Base-by-base conservation (phyloP, 106 monocot genomes). In the Dendrobium huoshanense region DNA sequence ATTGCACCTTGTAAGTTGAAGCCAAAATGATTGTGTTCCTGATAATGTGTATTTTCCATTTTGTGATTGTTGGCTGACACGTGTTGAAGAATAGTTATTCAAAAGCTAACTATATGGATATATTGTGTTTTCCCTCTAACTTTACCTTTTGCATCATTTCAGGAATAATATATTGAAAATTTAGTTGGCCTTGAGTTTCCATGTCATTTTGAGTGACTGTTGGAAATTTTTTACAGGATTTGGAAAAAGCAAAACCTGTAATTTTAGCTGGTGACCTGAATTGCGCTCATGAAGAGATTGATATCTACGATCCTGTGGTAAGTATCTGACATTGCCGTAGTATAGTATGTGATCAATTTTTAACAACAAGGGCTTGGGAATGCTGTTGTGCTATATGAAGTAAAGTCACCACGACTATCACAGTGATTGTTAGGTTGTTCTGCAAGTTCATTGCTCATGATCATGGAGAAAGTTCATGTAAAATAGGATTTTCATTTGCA, bases 271-370 rank as follows among this genome's bases (percentile, higher is more conserved):
- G 95, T 75, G 95, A 96, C 77, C 78, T 96, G 51, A 96, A 96
- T 75, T 96, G 95, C 85, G 95, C 95, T 22, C 91, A 96, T 80
- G 83, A 96, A 79, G 95, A 96, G 84, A 96, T 96, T 79, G 95
- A 96, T 81, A 96, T 96, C 9, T 89, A 64, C 78, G 82, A 96
- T 79, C 95, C 95, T 86, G 91, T 90, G 67, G 95, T 96, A 85
- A 90, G 88, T 47, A 27, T 49, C 25, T 37, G 33, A 70, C 37
- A 37, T 37, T 70, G 15, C 9, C 64, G 24, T 65, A 5, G 5
- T 33, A 33, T 37, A 1, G 27, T 68, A 68, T 68, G 8, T 70
- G 31, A 37, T 70, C 0, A 61, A 61, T 61, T 61, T 61, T 61
- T 22, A 61, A 74, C 73, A 70, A 27, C 70, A 33, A 37, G 33